Percentiles rank a stretch among this genome's conserved stretches.
phyloP scores from a whole-genome alignment of 2,329 filamentous ascomycete species.

The Kalmusia sp. region DNA sequence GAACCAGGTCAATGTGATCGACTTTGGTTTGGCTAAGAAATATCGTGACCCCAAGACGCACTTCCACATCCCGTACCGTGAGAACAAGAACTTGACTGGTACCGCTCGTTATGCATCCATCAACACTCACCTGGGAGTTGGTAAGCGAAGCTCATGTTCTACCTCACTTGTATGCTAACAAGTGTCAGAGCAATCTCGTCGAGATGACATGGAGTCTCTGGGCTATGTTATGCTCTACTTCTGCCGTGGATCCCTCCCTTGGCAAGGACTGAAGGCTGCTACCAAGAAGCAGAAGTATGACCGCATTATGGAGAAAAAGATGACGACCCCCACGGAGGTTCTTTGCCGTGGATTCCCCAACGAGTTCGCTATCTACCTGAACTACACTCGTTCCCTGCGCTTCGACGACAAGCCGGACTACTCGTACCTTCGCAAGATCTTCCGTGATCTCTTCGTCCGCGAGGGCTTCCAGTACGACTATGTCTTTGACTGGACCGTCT shows the following conservation, averaged over 20 bases:
- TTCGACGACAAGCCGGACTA: constrained; percentile 99
- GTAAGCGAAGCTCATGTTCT: constrained; percentile 55
- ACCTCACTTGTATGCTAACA: constrained; percentile 17
- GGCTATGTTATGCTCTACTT: constrained; percentile 99
- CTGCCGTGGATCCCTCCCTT: constrained; percentile 96
- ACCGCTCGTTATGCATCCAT: constrained; percentile 98
- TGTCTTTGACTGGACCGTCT: constrained; percentile 99
- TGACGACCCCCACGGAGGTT: constrained; percentile 98
- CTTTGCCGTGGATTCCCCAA: constrained; percentile 99
- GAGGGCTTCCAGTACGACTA: constrained; percentile 99
- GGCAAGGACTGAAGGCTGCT: constrained; percentile 98
- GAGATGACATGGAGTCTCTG: constrained; percentile 98
- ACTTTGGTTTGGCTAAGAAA: constrained; percentile 99
- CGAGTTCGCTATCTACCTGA: constrained; percentile 99
- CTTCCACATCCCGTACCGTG: constrained; percentile 99
- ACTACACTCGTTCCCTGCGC: constrained; percentile 97
- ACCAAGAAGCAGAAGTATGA: constrained; percentile 99
- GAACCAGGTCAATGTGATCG: constrained; percentile 99
- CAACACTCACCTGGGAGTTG: constrained; percentile 97
- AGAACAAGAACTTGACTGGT: constrained; percentile 99
- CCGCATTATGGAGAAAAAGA: constrained; percentile 99
- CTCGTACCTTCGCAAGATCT: constrained; percentile 99
- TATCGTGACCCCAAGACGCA: constrained; percentile 99
- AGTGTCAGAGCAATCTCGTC: constrained; percentile 85
- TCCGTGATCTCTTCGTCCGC: constrained; percentile 98